These are phyloP conservation scores for Lasiosphaeria miniovina DNA, from an alignment of 495 filamentous ascomycete species.

Conservation along the genomic window DNA sequence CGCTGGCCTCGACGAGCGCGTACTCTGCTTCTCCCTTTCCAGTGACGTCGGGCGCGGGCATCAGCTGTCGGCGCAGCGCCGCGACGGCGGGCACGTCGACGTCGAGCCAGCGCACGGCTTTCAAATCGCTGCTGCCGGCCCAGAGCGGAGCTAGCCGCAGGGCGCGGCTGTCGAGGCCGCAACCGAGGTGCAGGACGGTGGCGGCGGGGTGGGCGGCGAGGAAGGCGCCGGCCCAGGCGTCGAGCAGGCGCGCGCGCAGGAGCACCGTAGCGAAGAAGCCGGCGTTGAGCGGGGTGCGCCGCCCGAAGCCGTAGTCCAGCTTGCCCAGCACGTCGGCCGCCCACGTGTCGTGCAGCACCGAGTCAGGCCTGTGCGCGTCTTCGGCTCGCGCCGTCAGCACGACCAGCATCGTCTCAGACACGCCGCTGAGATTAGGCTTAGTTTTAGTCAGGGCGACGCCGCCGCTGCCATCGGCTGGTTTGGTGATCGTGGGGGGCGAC, in stretches of 20 bases:
- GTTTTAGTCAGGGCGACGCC: not conserved
- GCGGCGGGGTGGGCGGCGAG: slow-evolving; percentile 17
- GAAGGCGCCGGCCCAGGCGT: slow-evolving; percentile 23
- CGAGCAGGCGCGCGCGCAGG: slow-evolving; percentile 14
- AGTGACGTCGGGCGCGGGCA: slow-evolving; percentile 1
- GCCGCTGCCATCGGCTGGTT: no score
- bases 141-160: slow-evolving; percentile 12
- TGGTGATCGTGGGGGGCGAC: no score
- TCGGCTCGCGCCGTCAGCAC: not conserved
- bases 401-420: slow-evolving; percentile 1
- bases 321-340: slow-evolving; percentile 16
- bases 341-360: slow-evolving; percentile 21
- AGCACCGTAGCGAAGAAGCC: slow-evolving; percentile 2
- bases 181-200: slow-evolving; percentile 28
- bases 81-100: slow-evolving; percentile 23
- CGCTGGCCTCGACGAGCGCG: slow-evolving; percentile 12
- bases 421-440: not conserved
- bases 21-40: slow-evolving; percentile 13
- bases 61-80: slow-evolving; percentile 14
- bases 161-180: slow-evolving; percentile 26
- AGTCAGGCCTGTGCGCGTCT: slow-evolving; percentile 5
- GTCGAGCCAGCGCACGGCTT: slow-evolving; percentile 18
- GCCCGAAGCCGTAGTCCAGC: slow-evolving; percentile 16
- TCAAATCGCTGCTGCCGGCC: not conserved
- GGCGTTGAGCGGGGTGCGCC: slow-evolving; percentile 13